Base-by-base conservation (phyloP, 2,329 filamentous ascomycete genomes). In the Fusarium scirpi region DNA sequence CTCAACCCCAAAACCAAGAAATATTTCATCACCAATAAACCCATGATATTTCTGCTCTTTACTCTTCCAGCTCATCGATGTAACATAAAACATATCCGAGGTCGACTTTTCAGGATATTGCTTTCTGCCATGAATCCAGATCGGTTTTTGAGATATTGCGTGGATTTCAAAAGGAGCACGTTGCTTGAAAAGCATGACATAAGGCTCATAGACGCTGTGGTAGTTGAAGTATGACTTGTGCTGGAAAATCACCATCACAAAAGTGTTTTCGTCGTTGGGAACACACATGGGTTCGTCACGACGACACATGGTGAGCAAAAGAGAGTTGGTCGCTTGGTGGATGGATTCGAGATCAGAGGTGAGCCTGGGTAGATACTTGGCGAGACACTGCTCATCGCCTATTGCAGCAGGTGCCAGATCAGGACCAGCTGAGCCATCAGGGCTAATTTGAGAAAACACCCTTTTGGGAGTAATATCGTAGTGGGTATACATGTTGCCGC, bases 321-420 rank as follows among this genome's bases (percentile, higher is more conserved):
- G 79, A 3, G 86, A 87, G 74, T 90, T 90, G 22, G 86, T 89
- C 8, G 87, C 84, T 74, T 90, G 87, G 71, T 90, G 87, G 30
- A 89, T 83, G 0, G 81, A 85, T 73, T 87, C 84, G 24, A 80
- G 65, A 6, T 79, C 62, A 0, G 71, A 65, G 1, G 73, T 71
- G 1, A 81, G 55, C 15, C 74, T 67, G 0, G 86, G 85, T 56
- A 89, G 78, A 66, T 83, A 84, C 38, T 76, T 81, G 3, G 67
- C 74, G 58, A 88, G 72, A 70, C 87, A 89, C 34, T 74, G 68
- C 13, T 79, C 74, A 61, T 89, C 87, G 2, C 72, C 62, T 0
- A 70, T 67, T 1, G 81, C 79, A 2, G 75, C 59, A 1, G 79
- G 76, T 2, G 83, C 84, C 0, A 89, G 76, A 70, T 89, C 81